Evolutionary conservation across 2,329 filamentous ascomycete species (phyloP).

Genomic region (Trichophyton benhamiae): DNA sequence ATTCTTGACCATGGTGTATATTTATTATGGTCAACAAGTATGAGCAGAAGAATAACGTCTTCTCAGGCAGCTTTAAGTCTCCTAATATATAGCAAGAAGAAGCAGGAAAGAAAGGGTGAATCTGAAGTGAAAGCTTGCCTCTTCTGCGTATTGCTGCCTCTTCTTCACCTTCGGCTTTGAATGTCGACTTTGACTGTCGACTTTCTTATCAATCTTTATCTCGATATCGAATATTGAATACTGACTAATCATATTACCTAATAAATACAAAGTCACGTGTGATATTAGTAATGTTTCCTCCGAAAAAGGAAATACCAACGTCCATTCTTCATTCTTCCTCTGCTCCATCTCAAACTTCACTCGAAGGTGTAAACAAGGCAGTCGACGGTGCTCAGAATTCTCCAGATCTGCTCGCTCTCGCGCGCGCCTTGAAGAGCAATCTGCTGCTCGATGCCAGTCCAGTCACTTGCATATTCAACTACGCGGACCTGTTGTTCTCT

Average conservation of each 20-base stretch:
- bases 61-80: too few relatives aligned
- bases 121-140: neutral
- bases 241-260: neutral
- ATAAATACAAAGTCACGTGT: neutral
- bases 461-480: slow-evolving; percentile 24
- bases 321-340: neutral
- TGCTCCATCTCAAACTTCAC: neutral
- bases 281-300: neutral
- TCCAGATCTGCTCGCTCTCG: slow-evolving; percentile 26
- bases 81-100: too few relatives aligned
- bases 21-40: neutral
- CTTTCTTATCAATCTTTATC: neutral
- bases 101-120: neutral
- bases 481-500: slow-evolving; percentile 20
- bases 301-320: neutral
- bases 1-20: slow-evolving; percentile 9
- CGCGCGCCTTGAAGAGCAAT: slow-evolving; percentile 20
- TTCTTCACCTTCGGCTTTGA: neutral
- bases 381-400: slow-evolving; percentile 23
- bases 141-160: neutral
- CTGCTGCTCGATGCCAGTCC: slow-evolving; percentile 21
- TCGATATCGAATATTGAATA: neutral
- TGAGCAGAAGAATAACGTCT: too few relatives aligned
- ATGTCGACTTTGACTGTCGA: neutral
- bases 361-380: slow-evolving; percentile 21